Base-by-base conservation (phyloP, 1,284 basidiomycete species). In the Trametes pubescens region DNA sequence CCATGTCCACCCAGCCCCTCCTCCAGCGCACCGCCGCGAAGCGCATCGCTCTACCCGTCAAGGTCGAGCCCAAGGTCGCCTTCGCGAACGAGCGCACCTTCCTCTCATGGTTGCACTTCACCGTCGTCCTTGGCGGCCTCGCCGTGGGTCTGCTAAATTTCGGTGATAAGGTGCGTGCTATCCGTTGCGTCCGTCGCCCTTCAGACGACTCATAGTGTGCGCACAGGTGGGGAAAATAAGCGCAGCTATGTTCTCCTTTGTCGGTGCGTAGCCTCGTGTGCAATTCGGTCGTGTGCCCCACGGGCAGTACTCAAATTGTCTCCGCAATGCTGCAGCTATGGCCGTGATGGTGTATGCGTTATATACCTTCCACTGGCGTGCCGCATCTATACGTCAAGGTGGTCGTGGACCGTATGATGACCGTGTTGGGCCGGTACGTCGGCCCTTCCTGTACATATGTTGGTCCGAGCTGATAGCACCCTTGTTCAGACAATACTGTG, bases 141-240 rank as follows among this genome's bases (percentile, higher is more conserved):
- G 93, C 95, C 1, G 94, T 98, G n/a, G 96, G 96, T n/a, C 80
- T 98, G 65, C 83, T 98, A 70, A 98, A 98, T 79, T 98, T 98
- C 80, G 96, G 96, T 66, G 96, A 98, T 79, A 93, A 92, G 84
- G 94, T 91, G 60, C 61, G 82, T 73, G 32, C 32, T 13, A 1
- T 13, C 4, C n/a, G 21, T 37, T 53, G 32, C 55, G 16, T 53
- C 11, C 44, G 14, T 49, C 7, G 48, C 44, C 44, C 22, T n/a
- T 56, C 40, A 16, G 22, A 29, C 14, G 22, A 40, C 35, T 51
- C 44, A 43, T 48, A 40, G 26, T 18, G 59, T 34, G 21, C 21
- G 5, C 37, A 26, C 13, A 93, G 92, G 89, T 97, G 63, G 94
- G 95, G 54, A 94, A 90, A 76, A 95, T 97, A 67, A 94, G 93